Base-by-base conservation (phyloP, 805 yeast species). In the Ogataea nonfermentans region DNA sequence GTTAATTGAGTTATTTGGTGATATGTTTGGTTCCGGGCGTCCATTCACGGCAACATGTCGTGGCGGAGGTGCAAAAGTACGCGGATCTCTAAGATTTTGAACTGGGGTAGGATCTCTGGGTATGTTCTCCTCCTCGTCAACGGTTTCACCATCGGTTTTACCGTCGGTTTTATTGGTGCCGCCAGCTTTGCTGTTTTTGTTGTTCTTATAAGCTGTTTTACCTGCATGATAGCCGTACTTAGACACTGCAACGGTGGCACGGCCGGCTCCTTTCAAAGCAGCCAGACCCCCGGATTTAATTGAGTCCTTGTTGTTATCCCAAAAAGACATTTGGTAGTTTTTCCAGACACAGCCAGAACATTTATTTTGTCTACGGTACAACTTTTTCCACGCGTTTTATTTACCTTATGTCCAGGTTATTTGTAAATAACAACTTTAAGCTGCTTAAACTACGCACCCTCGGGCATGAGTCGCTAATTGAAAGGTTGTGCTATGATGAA, bases 281-380 rank as follows among this genome's bases (percentile, higher is more conserved):
- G 78, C 68, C 5, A 61, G 48, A 3, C 80, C 74, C 0, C 71
- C 81, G 1, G 69, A 51, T 42, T 74, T 74, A 51, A 78, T 66
- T 0, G 73, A 50, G 40, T 58, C 81, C 48, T 76, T 77, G 57
- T 78, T 74, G 37, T 73, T 67, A 13, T 68, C 70, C 77, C 77
- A 73, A 42, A 71, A 73, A 1, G 70, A 60, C 52, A 66, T 59
- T 11, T 7, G 13, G 8, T 8, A 32, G 16, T 10, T 9, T 26
- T 25, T 13, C 8, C 11, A 19, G n/a, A 33, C 37, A 33, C 37
- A 25, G 37, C 37, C 37, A 33, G 30, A 25, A 24, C 15, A 13
- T 12, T 20, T 17, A 9, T 20, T 20, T 23, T 13, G 12, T 31
- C 23, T 20, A 9, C 13, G n/a, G 27, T 26, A 31, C 34, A 12